These are phyloP conservation scores for Nakazawaea peltata DNA, from an alignment of 805 yeast species.

Conservation along the genomic window DNA sequence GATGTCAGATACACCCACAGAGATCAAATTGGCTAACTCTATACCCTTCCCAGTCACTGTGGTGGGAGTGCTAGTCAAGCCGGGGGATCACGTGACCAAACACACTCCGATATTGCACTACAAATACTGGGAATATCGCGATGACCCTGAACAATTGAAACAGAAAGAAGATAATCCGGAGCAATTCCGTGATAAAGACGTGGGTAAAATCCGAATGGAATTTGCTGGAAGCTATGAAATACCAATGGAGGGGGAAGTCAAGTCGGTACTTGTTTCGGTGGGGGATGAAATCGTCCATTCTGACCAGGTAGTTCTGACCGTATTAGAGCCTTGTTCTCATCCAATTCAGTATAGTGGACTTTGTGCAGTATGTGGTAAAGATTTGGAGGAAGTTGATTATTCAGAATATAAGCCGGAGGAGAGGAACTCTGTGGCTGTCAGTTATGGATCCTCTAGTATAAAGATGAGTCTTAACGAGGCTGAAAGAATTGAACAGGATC, in stretches of 20 bases:
- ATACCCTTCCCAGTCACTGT: slow-evolving; percentile 65
- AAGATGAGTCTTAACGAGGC: slow-evolving; percentile 86
- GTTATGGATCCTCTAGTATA: slow-evolving; percentile 80
- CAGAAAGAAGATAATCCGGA: slow-evolving; percentile 21
- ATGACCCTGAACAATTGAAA: slow-evolving; percentile 36
- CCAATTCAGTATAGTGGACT: slow-evolving; percentile 91
- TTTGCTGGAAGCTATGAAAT: slow-evolving; percentile 71
- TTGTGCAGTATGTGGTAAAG: slow-evolving; percentile 87
- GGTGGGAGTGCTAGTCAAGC: slow-evolving; percentile 35
- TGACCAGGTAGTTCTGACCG: slow-evolving; percentile 37
- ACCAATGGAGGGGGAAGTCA: slow-evolving; percentile 70
- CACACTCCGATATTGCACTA: slow-evolving; percentile 52
- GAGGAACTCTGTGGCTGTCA: slow-evolving; percentile 79
- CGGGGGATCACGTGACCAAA: slow-evolving; percentile 39
- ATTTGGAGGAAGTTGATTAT: slow-evolving; percentile 69
- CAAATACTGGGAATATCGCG: slow-evolving; percentile 60
- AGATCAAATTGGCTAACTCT: slow-evolving; percentile 49
- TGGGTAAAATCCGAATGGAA: slow-evolving; percentile 44
- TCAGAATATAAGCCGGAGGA: slow-evolving; percentile 59
- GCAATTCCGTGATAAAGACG: slow-evolving; percentile 28
- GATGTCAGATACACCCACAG: too few species aligned
- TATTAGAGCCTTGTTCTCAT: slow-evolving; percentile 84
- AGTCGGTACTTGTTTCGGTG: slow-evolving; percentile 36
- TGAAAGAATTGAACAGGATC: slow-evolving; percentile 62
- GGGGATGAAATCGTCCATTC: slow-evolving; percentile 55